Evolutionary conservation across 164 flowering plant species (phyloP), one percentile per base, ranked within the genome.

Genomic region (Magnolia sinica): DNA sequence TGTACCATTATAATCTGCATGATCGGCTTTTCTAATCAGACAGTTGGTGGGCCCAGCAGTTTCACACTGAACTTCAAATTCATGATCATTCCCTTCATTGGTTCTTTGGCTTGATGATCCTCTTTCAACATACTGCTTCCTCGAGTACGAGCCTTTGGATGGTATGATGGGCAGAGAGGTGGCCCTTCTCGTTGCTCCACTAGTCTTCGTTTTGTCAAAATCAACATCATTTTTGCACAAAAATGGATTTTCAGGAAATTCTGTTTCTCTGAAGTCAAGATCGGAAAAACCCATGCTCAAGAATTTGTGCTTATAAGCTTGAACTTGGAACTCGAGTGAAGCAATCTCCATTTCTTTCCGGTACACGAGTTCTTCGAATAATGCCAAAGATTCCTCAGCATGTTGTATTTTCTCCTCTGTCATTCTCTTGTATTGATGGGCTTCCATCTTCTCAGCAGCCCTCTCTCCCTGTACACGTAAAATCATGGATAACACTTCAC

Each of bases 271-370:
- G 3, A 68, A 76, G 51, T 77, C 85, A 13, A 82, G n/a, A 79
- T 88, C 96, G 64, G 61, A 65, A 59, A 76, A 84, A 3, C 97
- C 97, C 80, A 92, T 20, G 85, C 94, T 89, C 71, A 87, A 7
- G 51, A 94, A 84, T 68, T 87, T 90, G 78, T 79, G 83, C 77
- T 82, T 85, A 77, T 89, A 92, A 71, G 96, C 90, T 80, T 92
- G 88, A 63, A 92, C 83, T 83, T 94, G 97, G 68, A 77, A 87
- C 76, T 90, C 91, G 37, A 96, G 89, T 64, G 93, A 84, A 70
- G 93, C 85, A 74, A 91, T 83, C 76, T 96, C 93, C 92, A 92
- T 87, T 75, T 96, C 97, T 79, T 91, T 94, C 76, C 88, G 88
- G 74, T 85, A 86, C 49, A 91, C 80, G 4, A 89, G 74, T 13